Evolutionary conservation across 768 basidiomycete genomes (phyloP).

Genomic region (Trametes cubensis): DNA sequence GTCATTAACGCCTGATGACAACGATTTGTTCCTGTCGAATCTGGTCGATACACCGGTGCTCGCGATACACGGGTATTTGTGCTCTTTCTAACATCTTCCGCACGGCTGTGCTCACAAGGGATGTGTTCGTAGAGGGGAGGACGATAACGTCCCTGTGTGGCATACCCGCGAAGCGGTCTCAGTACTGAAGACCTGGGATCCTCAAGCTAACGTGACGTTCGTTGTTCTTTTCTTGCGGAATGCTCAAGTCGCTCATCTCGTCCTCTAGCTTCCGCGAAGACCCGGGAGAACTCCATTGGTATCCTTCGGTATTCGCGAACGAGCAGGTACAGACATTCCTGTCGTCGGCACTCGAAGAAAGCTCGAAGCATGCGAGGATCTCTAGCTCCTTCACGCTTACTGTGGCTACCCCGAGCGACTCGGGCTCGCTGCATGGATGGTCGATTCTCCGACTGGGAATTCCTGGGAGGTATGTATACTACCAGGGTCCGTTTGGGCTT

Average conservation of each 20-base stretch:
- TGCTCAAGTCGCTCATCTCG: neutral
- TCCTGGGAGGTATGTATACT: conserved; percentile 65
- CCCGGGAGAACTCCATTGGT: conserved; percentile 69
- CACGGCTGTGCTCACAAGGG: neutral
- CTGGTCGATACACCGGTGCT: conserved; percentile 68
- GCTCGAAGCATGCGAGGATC: conserved; percentile 9
- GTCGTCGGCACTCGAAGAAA: conserved; percentile 32
- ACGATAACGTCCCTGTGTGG: conserved; percentile 88
- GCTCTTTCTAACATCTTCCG: neutral
- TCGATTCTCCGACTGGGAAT: conserved; percentile 55
- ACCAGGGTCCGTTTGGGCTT: too few species aligned
- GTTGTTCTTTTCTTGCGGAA: conserved; percentile 22
- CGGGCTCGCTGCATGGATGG: conserved; percentile 73
- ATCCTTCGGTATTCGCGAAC: conserved; percentile 58
- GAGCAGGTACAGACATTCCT: conserved; percentile 60
- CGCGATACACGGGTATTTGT: conserved; percentile 76
- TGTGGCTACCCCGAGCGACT: conserved; percentile 66
- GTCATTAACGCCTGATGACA: conserved; percentile 81
- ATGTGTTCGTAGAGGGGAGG: conserved; percentile 54
- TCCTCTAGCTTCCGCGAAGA: conserved; percentile 61
- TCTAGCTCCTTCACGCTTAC: conserved; percentile 66
- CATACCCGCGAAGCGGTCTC: conserved; percentile 72
- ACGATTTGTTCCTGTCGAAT: conserved; percentile 84
- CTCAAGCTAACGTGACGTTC: conserved; percentile 55
- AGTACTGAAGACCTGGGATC: conserved; percentile 59